Base-by-base conservation (phyloP, 2,329 filamentous ascomycete genomes). In the Tolypocladium ophioglossoides region DNA sequence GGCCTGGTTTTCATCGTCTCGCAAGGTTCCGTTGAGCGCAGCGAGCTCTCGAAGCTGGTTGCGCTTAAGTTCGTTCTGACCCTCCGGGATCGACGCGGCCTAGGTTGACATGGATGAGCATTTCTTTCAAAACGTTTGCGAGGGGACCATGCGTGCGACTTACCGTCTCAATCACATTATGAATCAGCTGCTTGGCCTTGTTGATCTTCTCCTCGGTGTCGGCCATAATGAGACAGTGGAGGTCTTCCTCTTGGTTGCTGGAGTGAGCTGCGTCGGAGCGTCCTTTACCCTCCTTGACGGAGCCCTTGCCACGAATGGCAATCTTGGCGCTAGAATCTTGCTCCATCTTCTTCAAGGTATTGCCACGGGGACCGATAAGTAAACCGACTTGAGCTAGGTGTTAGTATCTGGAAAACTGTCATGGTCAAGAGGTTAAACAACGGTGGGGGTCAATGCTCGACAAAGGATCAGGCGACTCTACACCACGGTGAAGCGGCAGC, bases 281-380 rank as follows among this genome's bases (percentile, higher is more conserved):
- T 63, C 94, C 94, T 73, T 99, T 99, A 78, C 94, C 94, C 82
- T 99, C 94, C 75, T 99, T 99, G 71, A 99, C 94, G 66, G 94
- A 99, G 70, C 94, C 94, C 76, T 99, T 99, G 78, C 94, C 94
- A 74, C 94, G 92, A 70, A 99, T 99, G 63, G 94, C 94, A 78
- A 99, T 99, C 75, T 99, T 99, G 71, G 94, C 94, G 60, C 86
- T 86, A 55, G 94, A 99, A 75, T 99, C 91, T 68, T 86, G 84
- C 73, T 99, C 94, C 94, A 99, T 99, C 74, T 96, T 99, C 79
- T 99, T 99, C 70, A 99, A 78, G 63, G 94, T 99, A 73, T 99
- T 99, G 76, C 94, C 94, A 92, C 94, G 94, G 75, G 94, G 94
- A 75, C 94, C 94, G 85, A 99, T 99, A 74, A 99, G 91, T 83